phyloP scores from a whole-genome alignment of 2,329 filamentous ascomycete species.

The Rugonectria rugulosa region DNA sequence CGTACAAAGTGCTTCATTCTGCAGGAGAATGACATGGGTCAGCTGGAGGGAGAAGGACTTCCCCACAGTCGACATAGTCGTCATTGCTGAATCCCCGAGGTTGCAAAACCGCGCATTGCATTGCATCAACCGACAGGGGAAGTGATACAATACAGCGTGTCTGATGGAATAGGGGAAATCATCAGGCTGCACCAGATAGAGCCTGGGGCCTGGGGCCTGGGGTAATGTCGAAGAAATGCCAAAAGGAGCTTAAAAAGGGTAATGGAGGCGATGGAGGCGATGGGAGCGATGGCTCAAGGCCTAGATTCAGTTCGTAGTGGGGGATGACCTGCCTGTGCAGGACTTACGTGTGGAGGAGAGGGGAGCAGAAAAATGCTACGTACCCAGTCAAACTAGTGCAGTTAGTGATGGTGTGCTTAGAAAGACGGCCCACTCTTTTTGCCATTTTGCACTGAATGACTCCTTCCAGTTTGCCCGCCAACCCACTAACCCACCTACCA shows the following conservation, averaged over 20 bases:
- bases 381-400: background rate
- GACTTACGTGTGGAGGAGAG: slow-evolving; percentile 1
- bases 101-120: too few species aligned
- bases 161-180: background rate
- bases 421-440: background rate
- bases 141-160: too few species aligned
- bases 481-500: too few species aligned
- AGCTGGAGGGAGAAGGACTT: background rate
- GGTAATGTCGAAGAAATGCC: background rate
- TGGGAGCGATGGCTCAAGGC: background rate
- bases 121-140: too few species aligned
- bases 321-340: background rate
- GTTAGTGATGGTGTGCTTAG: background rate
- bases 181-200: too few species aligned
- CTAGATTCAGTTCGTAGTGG: background rate
- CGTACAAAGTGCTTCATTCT: background rate
- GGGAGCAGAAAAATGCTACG: background rate
- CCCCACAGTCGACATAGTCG: background rate
- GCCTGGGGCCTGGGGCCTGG: too few species aligned
- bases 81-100: too few species aligned
- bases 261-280: background rate
- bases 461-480: too few species aligned
- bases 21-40: background rate
- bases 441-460: background rate
- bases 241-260: background rate